phyloP scores from a whole-genome alignment of 306 rosid species.

The Fagus sylvatica region DNA sequence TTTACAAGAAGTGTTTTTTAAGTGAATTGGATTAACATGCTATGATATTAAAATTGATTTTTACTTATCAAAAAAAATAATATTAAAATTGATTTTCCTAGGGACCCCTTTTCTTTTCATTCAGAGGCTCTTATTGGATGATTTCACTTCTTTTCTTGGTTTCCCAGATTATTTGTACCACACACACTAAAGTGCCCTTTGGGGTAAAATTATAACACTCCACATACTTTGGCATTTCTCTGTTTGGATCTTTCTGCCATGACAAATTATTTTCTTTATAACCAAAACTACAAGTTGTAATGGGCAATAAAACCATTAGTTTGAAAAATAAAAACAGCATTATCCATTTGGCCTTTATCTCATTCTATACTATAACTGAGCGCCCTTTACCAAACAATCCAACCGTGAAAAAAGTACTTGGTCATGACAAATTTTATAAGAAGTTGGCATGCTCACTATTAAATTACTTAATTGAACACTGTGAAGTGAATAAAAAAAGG shows the following conservation, averaged over 20 bases:
- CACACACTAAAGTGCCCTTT: too few relatives aligned
- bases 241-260: too few relatives aligned
- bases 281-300: too few relatives aligned
- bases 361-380: not conserved
- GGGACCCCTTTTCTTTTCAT: not conserved
- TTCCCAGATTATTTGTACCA: too few relatives aligned
- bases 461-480: not conserved
- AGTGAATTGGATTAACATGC: not conserved
- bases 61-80: too few relatives aligned
- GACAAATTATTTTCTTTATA: too few relatives aligned
- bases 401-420: not conserved
- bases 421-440: not conserved
- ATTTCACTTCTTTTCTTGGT: not conserved
- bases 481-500: not conserved
- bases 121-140: not conserved
- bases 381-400: not conserved
- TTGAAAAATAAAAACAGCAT: not conserved
- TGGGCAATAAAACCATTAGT: too few relatives aligned
- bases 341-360: not conserved
- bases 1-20: not conserved
- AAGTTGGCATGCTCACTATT: not conserved
- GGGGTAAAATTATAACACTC: too few relatives aligned
- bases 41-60: too few relatives aligned
- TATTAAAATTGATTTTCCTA: not conserved
- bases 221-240: too few relatives aligned